Evolutionary conservation across 352 stramenopile genomes (phyloP).

Genomic region (Phytophthora sojae): DNA sequence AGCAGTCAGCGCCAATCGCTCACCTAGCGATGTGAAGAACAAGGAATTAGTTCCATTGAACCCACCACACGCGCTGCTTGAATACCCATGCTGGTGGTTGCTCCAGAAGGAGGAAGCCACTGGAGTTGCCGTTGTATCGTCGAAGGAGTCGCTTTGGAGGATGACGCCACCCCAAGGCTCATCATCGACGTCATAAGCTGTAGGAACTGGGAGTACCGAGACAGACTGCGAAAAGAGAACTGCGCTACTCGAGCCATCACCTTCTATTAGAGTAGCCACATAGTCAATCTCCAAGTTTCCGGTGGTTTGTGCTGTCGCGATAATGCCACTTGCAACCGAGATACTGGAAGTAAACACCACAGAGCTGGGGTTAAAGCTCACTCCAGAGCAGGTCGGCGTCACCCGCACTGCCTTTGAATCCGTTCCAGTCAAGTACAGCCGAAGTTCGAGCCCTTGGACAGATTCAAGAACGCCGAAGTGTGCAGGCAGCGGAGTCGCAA

Average conservation of each 20-base stretch:
- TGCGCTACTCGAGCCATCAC: neutral
- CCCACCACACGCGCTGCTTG: constrained; percentile 58
- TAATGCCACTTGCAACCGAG: constrained; percentile 20
- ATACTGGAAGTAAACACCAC: constrained; percentile 28
- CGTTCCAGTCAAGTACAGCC: constrained; percentile 42
- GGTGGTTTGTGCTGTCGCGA: constrained; percentile 19
- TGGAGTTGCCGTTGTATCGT: constrained; percentile 25
- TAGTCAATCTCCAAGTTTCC: constrained; percentile 49
- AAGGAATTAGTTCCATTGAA: constrained; percentile 52
- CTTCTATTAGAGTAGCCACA: constrained; percentile 23
- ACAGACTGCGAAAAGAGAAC: constrained; percentile 37
- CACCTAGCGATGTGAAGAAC: constrained; percentile 70
- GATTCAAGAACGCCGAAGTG: constrained; percentile 46
- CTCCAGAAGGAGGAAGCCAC: constrained; percentile 56
- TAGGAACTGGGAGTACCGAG: constrained; percentile 46
- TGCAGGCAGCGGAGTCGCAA: constrained; percentile 42
- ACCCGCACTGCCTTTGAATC: constrained; percentile 29
- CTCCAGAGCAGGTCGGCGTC: constrained; percentile 38
- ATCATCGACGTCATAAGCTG: constrained; percentile 43
- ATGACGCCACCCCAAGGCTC: constrained; percentile 54
- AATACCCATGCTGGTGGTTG: constrained; percentile 60
- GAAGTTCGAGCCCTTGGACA: constrained; percentile 48
- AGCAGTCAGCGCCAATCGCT: constrained; percentile 57
- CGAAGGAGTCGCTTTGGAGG: constrained; percentile 71
- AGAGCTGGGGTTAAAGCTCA: constrained; percentile 46